Base-by-base conservation (phyloP, 176 grass and related monocot genomes). In the Aegilops speltoides region DNA sequence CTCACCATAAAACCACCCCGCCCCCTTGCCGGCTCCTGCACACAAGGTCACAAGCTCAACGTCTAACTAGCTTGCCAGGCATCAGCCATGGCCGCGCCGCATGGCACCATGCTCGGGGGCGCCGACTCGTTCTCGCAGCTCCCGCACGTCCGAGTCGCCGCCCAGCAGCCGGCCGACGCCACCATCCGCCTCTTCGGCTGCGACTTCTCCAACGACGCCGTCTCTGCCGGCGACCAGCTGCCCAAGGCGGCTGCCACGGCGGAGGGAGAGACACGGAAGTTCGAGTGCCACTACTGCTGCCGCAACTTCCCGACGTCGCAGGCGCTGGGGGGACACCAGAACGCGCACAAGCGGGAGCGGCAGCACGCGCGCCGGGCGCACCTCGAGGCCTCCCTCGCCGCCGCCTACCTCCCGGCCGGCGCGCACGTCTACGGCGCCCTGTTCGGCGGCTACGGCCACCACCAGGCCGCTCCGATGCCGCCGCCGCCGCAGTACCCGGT, bases 241-340 rank as follows among this genome's bases (percentile, higher is more conserved):
- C 14, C 13, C 45, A 83, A 71, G 52, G 79, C 71, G 26, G 78
- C 26, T 14, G 77, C 24, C 24, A 70, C 32, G 62, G 83, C 24
- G 41, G 91, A 46, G 40, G 28, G 34, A 22, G 72, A 45, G 40
- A 80, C 54, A 15, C 86, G 94, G 45, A 96, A 79, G 85, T 99
- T 99, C 88, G 94, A 94, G 89, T 99, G 97, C 81, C 97, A 96
- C 85, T 99, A 99, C 90, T 99, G 97, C 84, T 96, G 83, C 87
- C 97, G 97, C 83, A 91, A 96, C 86, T 99, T 99, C 88, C 94
- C 97, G 50, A 99, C 97, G 32, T 96, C 94, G 79, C 97, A 99
- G 84, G 97, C 94, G 22, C 91, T 99, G 36, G 97, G 97, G 6
- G 97, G 97, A 0, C 97, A 99, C 87, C 97, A 99, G 86, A 99